These are phyloP conservation scores for Debaryomyces sp. DNA, from an alignment of 1,139 yeast species.

Conservation along the genomic window DNA sequence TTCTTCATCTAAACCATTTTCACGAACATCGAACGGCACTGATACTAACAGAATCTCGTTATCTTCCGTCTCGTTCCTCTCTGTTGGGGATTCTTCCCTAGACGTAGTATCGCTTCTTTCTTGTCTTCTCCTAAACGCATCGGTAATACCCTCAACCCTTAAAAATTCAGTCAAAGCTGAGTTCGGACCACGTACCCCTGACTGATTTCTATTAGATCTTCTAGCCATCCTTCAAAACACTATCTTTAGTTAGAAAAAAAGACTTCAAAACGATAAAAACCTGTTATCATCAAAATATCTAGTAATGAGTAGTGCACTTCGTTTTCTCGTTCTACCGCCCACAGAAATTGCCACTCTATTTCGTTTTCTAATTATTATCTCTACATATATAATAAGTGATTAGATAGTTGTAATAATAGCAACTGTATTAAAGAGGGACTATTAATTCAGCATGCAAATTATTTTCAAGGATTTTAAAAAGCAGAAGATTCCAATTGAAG, in stretches of 20 bases:
- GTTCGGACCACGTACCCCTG: conserved; percentile 72
- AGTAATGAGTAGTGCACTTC: conserved; percentile 5
- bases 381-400: background rate
- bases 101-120: conserved; percentile 17
- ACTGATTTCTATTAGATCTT: conserved; percentile 23
- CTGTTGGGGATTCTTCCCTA: conserved; percentile 10
- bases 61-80: conserved; percentile 20
- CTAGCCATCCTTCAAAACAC: conserved; percentile 21
- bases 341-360: conserved; percentile 4
- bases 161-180: conserved; percentile 78
- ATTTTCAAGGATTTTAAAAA: conserved; percentile 91
- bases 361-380: background rate
- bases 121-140: conserved; percentile 57
- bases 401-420: background rate
- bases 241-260: background rate
- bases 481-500: conserved; percentile 79
- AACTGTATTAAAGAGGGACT: background rate
- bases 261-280: background rate
- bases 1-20: conserved; percentile 12
- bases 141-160: conserved; percentile 85
- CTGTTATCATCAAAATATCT: conserved; percentile 1
- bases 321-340: background rate
- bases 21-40: background rate
- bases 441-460: conserved; percentile 60
- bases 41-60: conserved; percentile 28